Evolutionary conservation across 2,329 filamentous ascomycete species (phyloP).

Genomic region (Meredithiella fracta): DNA sequence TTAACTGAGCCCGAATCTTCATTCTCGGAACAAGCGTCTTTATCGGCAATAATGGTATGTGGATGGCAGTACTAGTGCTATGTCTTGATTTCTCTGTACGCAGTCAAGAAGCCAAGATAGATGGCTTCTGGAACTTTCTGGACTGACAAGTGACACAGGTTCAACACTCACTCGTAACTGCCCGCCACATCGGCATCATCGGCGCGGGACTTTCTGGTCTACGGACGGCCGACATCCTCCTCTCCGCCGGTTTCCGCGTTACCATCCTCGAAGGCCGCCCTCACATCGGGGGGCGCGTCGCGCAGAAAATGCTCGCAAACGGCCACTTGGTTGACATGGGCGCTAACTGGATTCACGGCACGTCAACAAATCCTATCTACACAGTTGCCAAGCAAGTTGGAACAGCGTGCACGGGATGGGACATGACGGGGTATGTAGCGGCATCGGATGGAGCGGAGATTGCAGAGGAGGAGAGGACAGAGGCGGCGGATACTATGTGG

Average conservation of each 20-base stretch:
- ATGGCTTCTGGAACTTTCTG: background rate
- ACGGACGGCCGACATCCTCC: slow-evolving; percentile 51
- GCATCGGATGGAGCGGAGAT: slow-evolving; percentile 39
- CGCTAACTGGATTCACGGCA: slow-evolving; percentile 71
- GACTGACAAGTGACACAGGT: background rate
- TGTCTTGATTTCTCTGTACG: too few species aligned
- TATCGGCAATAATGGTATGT: slow-evolving; percentile 8
- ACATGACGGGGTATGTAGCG: slow-evolving; percentile 38
- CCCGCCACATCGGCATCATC: slow-evolving; percentile 33
- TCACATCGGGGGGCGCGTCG: slow-evolving; percentile 49
- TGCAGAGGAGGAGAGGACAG: slow-evolving; percentile 27
- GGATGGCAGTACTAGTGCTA: background rate
- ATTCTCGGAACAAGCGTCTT: slow-evolving; percentile 5
- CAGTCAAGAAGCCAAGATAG: background rate
- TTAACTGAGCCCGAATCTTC: background rate
- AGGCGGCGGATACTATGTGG: slow-evolving; percentile 44
- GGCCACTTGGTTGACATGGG: slow-evolving; percentile 40
- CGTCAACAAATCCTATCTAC: slow-evolving; percentile 51
- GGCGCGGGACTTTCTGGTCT: slow-evolving; percentile 56
- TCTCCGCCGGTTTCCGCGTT: slow-evolving; percentile 47
- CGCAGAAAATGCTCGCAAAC: slow-evolving; percentile 33
- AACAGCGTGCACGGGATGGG: slow-evolving; percentile 32
- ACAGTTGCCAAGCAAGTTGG: slow-evolving; percentile 46
- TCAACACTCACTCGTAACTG: background rate
- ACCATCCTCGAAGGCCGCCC: slow-evolving; percentile 53